Evolutionary conservation across 169 alveolate genomes (phyloP).

Genomic region (Eimeria tenella): DNA sequence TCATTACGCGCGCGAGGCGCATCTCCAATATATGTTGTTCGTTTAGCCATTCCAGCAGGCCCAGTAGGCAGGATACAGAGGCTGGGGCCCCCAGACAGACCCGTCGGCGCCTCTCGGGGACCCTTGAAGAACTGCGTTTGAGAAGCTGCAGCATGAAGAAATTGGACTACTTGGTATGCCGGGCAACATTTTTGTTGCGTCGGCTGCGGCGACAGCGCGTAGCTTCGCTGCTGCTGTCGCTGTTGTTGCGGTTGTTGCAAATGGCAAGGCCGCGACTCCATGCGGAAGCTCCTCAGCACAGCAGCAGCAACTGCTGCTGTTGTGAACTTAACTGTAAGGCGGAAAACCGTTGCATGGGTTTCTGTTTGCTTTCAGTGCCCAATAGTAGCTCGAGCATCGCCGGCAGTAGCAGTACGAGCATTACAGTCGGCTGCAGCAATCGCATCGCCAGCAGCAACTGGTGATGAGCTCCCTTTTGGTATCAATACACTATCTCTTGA

Average conservation of each 20-base stretch:
- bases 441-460: not conserved
- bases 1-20: no score
- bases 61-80: no score
- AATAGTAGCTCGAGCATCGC: not conserved
- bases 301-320: conserved; percentile 20
- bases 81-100: no score
- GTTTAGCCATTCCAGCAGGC: no score
- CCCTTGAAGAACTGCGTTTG: no score
- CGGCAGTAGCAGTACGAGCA: conserved; percentile 5
- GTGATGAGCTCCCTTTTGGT: not conserved
- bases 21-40: no score
- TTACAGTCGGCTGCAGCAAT: not conserved
- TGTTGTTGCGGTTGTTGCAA: not conserved
- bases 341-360: not conserved
- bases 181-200: not conserved
- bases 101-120: no score
- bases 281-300: not conserved
- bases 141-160: no score
- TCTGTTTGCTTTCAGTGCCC: not conserved
- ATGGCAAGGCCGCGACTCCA: not conserved
- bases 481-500: not conserved
- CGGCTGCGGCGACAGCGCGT: conserved; percentile 14
- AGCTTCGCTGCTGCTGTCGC: not conserved
- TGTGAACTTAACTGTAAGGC: not conserved
- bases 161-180: not conserved